Base-by-base conservation (phyloP, 768 basidiomycete genomes). In the Mycena crocata region DNA sequence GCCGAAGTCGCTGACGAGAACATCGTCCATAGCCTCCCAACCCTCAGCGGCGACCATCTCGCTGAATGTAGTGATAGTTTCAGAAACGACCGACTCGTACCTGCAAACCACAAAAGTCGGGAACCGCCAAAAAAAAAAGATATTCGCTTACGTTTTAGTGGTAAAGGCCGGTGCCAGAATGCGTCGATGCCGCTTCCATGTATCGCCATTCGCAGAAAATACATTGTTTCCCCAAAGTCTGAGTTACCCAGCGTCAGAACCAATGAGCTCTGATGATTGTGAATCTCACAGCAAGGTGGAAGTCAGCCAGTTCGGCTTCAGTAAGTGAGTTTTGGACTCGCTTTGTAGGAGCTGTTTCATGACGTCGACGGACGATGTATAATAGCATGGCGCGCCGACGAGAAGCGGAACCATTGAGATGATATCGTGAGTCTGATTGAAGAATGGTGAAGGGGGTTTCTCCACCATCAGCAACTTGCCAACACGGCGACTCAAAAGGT, bases 191-290 rank as follows among this genome's bases (percentile, higher is more conserved):
- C 52, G 52, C 52, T 54, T 54, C 52, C 34, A 54, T 23, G 26
- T 39, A 31, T 54, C 52, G 26, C 37, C 52, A n/a, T 54, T 54
- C n/a, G 52, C 52, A 21, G 52, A 54, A 10, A 54, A 28, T 37
- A 54, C 3, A 17, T 54, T 54, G 10, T 54, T 35, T 8, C 21
- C 52, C 34, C 23, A 54, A 15, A 54, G 24, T 52, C 46, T 49
- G 19, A 31, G 35, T 37, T 37, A 17, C 35, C 35, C 9, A 9
- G 10, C 17, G 35, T 9, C 9, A 17, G 35, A 37, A 9, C 10
- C 10, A 37, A 37, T 17, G 35, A 37, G 35, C 9, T 37, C 37
- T 17, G 37, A 9, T 17, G 37, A 37, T 37, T 9, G 37, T 37
- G 17, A 37, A 9, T 42, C 40, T 42, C n/a, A 42, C 40, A 42